Percentiles rank a stretch among this genome's conserved stretches.
Evolutionary conservation across 208 protist genomes (phyloP).

Genomic region (Tritrichomonas foetus): DNA sequence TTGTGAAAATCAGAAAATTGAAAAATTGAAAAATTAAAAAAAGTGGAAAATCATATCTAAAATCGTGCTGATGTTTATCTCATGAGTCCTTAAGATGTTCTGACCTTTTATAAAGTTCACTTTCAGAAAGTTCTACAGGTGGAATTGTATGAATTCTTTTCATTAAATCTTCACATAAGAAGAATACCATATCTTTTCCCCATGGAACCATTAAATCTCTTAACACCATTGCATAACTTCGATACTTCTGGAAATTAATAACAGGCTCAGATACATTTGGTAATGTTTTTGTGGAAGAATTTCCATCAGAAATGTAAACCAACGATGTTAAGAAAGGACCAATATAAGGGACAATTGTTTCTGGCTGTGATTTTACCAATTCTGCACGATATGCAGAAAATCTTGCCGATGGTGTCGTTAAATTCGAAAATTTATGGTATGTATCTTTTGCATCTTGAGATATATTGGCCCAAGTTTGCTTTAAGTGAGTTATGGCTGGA

Average conservation of each 20-base stretch:
- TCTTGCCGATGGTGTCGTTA: not conserved
- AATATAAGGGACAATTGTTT: not conserved
- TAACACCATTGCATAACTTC: not conserved
- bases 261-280: not conserved
- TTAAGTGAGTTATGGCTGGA: not conserved
- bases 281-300: not conserved
- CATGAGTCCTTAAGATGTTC: no score
- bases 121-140: not conserved
- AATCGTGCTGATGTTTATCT: no score
- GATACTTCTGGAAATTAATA: not conserved
- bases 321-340: not conserved
- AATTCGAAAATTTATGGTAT: not conserved
- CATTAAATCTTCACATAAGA: not conserved
- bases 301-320: not conserved
- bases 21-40: no score
- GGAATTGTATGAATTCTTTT: not conserved
- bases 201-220: not conserved
- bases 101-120: no score
- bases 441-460: not conserved
- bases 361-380: not conserved
- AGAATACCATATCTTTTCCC: not conserved
- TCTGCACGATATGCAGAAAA: not conserved
- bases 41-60: no score
- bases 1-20: no score
- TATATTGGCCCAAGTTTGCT: not conserved